Conservation (phyloP, 257 asterid genomes). For the Scutellaria minor region DNA sequence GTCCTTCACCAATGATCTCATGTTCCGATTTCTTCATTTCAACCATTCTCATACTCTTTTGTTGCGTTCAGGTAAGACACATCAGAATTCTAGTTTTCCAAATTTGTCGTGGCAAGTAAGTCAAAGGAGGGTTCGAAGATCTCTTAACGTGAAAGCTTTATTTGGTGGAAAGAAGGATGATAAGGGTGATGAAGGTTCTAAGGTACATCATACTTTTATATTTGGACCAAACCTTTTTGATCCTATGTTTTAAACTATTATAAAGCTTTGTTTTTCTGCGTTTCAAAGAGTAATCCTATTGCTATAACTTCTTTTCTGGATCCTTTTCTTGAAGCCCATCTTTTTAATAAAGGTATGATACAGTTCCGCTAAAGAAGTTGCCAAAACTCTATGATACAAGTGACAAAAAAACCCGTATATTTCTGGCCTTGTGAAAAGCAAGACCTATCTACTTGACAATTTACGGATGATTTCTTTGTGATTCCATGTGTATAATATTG, state of each 20-base stretch:
- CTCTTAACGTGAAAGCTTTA: conserved; percentile 61
- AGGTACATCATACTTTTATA: conserved; percentile 50
- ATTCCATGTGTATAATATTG: conserved; percentile 1
- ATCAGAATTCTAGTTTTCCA: conserved; percentile 38
- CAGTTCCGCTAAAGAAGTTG: too few species aligned
- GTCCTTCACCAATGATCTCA: conserved; percentile 6
- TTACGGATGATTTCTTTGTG: conserved; percentile 4
- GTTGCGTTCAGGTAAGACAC: conserved; percentile 44
- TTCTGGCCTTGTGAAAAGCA: neutral
- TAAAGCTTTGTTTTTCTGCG: too few species aligned
- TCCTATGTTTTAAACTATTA: too few species aligned
- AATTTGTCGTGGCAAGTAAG: conserved; percentile 38
- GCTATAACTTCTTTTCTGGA: neutral
- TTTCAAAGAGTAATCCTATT: neutral
- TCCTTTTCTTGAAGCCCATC: neutral
- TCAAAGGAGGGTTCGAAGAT: conserved; percentile 46
- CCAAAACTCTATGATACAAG: neutral
- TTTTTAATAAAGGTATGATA: neutral
- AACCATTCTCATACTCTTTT: conserved; percentile 23
- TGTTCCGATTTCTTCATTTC: neutral
- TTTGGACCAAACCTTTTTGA: neutral
- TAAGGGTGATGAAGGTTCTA: conserved; percentile 62
- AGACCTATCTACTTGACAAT: neutral
- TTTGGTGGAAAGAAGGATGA: conserved; percentile 90
- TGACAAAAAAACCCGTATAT: neutral